These are phyloP conservation scores for Tripidium arundinaceum DNA, from an alignment of 202 grass and related monocot species.

Conservation along the genomic window DNA sequence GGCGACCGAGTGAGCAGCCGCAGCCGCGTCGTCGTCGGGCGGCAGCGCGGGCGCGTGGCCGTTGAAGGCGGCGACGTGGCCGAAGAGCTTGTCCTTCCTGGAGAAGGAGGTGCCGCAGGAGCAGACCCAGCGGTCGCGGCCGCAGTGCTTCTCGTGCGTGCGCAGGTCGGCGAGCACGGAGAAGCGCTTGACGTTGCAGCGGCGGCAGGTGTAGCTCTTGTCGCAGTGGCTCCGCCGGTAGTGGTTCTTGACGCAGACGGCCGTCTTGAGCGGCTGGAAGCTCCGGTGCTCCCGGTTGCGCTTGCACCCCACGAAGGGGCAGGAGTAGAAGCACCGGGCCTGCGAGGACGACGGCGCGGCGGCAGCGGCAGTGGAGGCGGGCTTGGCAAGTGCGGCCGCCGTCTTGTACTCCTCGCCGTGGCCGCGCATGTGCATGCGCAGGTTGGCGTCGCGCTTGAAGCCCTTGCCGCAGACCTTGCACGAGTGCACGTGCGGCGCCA, in stretches of 20 bases:
- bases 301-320: constrained; percentile 67
- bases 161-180: constrained; percentile 70
- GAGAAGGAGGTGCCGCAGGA: constrained; percentile 62
- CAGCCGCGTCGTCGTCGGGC: neutral
- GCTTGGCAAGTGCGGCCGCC: constrained; percentile 51
- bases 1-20: neutral
- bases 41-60: constrained; percentile 51
- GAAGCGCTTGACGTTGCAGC: constrained; percentile 67
- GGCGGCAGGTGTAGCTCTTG: constrained; percentile 60
- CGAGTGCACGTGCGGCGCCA: constrained; percentile 59
- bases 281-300: constrained; percentile 60
- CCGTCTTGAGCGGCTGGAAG: constrained; percentile 72
- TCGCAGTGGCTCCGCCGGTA: constrained; percentile 77
- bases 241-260: constrained; percentile 64
- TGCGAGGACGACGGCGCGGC: neutral
- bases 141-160: constrained; percentile 84
- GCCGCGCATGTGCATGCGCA: constrained; percentile 84
- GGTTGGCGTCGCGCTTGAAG: constrained; percentile 83
- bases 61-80: constrained; percentile 61
- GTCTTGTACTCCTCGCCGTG: constrained; percentile 68
- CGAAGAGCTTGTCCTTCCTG: constrained; percentile 68
- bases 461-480: constrained; percentile 75
- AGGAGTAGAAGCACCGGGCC: constrained; percentile 45
- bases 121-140: constrained; percentile 56
- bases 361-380: neutral